Base-by-base conservation (phyloP, 163 green algal species). In the Coccomyxa subellipsoidea region DNA sequence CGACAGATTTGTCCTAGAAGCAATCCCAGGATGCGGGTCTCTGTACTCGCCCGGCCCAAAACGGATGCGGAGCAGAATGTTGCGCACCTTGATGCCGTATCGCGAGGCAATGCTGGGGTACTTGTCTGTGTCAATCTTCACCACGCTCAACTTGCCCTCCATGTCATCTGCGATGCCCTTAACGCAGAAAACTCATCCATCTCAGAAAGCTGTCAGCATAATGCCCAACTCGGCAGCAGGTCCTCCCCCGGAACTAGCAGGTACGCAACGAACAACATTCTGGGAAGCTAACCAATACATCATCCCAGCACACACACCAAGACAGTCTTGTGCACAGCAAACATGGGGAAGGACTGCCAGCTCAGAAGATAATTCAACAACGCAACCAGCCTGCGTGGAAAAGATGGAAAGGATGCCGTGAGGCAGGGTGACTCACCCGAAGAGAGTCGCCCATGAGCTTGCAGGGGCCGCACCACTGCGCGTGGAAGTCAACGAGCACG, bases 71-170 rank as follows among this genome's bases (percentile, higher is more conserved):
- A 81, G 0, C 0, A 71, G 0, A 23, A n/a, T n/a, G n/a, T n/a
- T 38, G 38, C 39, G 37, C 18, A 87, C 80, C 82, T 86, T 84
- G 12, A 95, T 85, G 25, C 71, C 5, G 72, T 93, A 89, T 53
- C 87, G 54, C 5, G 84, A 88, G 0, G 91, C 89, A 8, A 95
- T 73, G 21, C 76, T 82, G 0, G 86, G 87, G 75, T 93, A 94
- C 71, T 92, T 90, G 75, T 95, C 92, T 1, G 88, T 91, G 80
- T 95, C 87, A 39, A 95, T 91, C 73, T 94, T 94, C 37, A 93
- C 87, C 23, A 93, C 84, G 59, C 79, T 86, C 18, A 92, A 38
- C 18, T 84, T 76, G 8, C 76, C 80, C 34, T 76, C 66, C 54
- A 90, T 81, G 47, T 85, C 38, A 29, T 71, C 70, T 25, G 83